Evolutionary conservation across 768 basidiomycete genomes (phyloP).

Genomic region (Leccinum sublutescens): DNA sequence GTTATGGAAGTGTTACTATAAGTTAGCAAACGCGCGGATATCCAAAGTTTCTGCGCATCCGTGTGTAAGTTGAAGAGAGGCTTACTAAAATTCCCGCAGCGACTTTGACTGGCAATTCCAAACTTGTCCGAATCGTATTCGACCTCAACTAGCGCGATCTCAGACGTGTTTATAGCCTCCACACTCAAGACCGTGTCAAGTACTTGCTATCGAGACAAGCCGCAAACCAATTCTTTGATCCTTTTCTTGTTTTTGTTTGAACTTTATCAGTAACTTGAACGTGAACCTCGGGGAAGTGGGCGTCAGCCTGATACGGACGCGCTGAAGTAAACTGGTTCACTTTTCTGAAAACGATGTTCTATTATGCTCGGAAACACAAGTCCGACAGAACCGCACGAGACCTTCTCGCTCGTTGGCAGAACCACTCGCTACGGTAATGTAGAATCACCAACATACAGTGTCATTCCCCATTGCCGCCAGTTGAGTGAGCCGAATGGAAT

Average conservation of each 20-base stretch:
- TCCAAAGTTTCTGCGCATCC: conserved; percentile 18
- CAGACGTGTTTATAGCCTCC: neutral
- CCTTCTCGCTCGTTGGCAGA: neutral
- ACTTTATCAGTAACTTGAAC: neutral
- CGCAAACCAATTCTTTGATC: neutral
- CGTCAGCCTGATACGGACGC: neutral
- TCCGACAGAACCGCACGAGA: neutral
- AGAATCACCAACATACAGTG: no score
- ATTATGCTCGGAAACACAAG: neutral
- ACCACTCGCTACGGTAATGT: no score
- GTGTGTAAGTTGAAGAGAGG: conserved; percentile 3
- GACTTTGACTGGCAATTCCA: conserved; percentile 1
- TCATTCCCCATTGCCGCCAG: no score
- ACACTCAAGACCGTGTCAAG: neutral
- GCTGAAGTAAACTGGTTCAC: neutral
- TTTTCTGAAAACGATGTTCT: neutral
- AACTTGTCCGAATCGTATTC: neutral
- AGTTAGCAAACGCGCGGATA: conserved; percentile 12
- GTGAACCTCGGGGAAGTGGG: neutral
- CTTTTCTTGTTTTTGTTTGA: neutral
- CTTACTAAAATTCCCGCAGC: neutral
- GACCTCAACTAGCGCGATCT: no score
- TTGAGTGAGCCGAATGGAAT: no score
- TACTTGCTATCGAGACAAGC: neutral
- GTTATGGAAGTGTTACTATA: conserved; percentile 15